Evolutionary conservation across 768 basidiomycete species (phyloP), one percentile per base, ranked within the genome.

Genomic region (Chalciporus pseudorubinellus): DNA sequence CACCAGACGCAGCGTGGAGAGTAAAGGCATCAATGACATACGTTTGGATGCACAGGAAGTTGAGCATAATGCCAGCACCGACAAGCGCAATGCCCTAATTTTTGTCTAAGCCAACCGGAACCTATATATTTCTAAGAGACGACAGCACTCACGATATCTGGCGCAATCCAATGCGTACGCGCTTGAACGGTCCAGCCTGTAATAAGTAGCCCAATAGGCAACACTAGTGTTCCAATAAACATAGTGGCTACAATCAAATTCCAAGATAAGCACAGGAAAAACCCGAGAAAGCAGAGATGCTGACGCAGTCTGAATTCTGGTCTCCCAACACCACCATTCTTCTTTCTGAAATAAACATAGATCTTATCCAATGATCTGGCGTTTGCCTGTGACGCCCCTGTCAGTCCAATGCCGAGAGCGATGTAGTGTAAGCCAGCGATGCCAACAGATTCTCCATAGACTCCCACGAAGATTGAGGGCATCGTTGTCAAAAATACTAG

Each of bases 1-100:
- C 55, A 83, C 83, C 83, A 41, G 84, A 87, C 7, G 86, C 84
- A 39, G 86, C 82, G 56, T 87, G 74, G 2, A 85, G 66, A 0
- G 84, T 79, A 62, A 86, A 89, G 0, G 78, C 65, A 53, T 88
- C 85, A 20, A 91, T 77, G 42, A 88, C 68, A 44, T 89, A 91
- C 1, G 81, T 80, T 57, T 85, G 82, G 8, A 85, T 81, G 2
- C 74, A 63, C 61, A 86, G 82, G 67, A 85, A 84, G 51, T 72
- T 70, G 10, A 85, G 68, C 48, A 86, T 82, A 18, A 79, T 66
- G 0, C 84, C 85, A 0, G 71, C 76, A 11, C 83, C 84, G 19
- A 86, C 65, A 10, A 80, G 65, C 0, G 70, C 74, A 26, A 83
- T 81, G 1, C 85, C 85, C 83, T 85, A 50, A 12, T 31, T 28